These are phyloP conservation scores for Penicilliopsis zonata DNA, from an alignment of 495 filamentous ascomycete species.

Conservation along the genomic window DNA sequence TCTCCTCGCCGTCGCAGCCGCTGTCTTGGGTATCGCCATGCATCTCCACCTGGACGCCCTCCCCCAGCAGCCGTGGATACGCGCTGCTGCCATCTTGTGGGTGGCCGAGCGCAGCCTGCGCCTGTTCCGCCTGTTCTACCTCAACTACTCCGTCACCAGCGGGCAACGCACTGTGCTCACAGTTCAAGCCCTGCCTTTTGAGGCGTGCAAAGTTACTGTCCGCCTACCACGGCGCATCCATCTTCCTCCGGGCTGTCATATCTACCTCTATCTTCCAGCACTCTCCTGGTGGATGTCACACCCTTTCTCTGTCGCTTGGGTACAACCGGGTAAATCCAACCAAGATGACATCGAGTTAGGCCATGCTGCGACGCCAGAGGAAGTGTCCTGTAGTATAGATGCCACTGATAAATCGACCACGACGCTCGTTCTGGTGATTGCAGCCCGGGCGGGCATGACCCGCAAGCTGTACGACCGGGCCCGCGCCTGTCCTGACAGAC, in stretches of 20 bases:
- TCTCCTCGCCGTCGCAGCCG: conserved; percentile 52
- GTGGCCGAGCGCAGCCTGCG: conserved; percentile 52
- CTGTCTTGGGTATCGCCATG: conserved; percentile 54
- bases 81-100: conserved; percentile 65
- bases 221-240: conserved; percentile 62
- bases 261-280: conserved; percentile 70
- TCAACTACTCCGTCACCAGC: conserved; percentile 38
- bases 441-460: conserved; percentile 79
- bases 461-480: conserved; percentile 62
- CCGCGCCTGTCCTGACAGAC: conserved; percentile 38
- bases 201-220: conserved; percentile 72
- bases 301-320: conserved; percentile 91
- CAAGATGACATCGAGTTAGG: conserved; percentile 27
- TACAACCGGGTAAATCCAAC: conserved; percentile 29
- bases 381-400: too few relatives aligned
- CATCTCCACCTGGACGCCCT: too few relatives aligned
- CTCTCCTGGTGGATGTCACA: conserved; percentile 76
- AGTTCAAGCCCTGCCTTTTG: conserved; percentile 68
- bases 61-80: too few relatives aligned
- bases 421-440: conserved; percentile 69
- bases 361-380: conserved; percentile 22
- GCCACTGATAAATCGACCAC: conserved; percentile 31
- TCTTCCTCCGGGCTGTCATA: conserved; percentile 75
- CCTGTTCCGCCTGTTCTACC: conserved; percentile 54
- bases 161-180: conserved; percentile 42